Conservation (phyloP, 306 rosid species). For the Casuarina glauca region DNA sequence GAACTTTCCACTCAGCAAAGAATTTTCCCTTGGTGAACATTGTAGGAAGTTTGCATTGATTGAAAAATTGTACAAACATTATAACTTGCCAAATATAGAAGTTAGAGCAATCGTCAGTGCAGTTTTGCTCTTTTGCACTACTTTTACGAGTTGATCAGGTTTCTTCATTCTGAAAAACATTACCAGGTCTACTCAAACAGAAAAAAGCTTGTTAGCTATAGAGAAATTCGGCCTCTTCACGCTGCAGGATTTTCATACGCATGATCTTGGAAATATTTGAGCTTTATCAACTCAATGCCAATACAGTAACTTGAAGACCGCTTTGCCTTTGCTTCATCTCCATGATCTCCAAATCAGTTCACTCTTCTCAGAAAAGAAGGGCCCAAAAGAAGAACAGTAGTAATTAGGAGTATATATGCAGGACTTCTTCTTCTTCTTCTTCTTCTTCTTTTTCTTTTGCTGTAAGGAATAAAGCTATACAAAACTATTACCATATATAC, state of each 20-base stretch:
- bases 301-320: neutral
- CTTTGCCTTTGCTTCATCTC: neutral
- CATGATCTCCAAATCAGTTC: neutral
- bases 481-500: too few relatives aligned
- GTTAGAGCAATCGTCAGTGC: too few relatives aligned
- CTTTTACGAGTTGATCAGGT: constrained; percentile 14
- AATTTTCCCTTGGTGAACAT: too few relatives aligned
- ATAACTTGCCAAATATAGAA: too few relatives aligned
- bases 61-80: too few relatives aligned
- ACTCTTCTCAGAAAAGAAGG: neutral
- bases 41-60: too few relatives aligned
- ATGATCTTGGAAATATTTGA: neutral
- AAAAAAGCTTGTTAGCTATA: neutral
- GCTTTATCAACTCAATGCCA: neutral
- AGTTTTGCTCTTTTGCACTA: too few relatives aligned
- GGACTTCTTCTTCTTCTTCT: neutral
- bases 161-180: neutral
- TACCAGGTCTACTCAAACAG: neutral
- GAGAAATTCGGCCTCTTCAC: neutral
- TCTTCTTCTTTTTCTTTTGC: neutral
- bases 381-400: neutral
- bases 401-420: constrained; percentile 15
- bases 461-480: too few relatives aligned
- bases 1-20: too few relatives aligned
- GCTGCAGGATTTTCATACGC: neutral